Conservation (phyloP, 2,329 filamentous ascomycete genomes). For the Dothideomycetes sp. region DNA sequence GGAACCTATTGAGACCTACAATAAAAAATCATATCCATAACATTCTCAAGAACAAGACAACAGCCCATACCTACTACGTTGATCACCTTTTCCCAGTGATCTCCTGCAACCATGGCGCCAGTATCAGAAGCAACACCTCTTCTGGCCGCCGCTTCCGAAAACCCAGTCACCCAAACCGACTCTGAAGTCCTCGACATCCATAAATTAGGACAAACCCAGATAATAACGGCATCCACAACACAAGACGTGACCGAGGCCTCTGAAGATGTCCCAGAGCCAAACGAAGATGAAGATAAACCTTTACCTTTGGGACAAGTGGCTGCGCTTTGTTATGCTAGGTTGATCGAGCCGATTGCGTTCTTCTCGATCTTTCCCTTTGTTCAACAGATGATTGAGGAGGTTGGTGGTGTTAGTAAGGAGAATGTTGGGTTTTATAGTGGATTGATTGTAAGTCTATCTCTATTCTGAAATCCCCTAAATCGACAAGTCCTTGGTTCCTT, state of each 20-base stretch:
- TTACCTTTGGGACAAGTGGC: constrained; percentile 58
- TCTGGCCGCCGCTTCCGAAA: constrained; percentile 6
- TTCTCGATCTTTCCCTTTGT: constrained; percentile 77
- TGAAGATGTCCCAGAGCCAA: not conserved
- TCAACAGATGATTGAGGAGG: constrained; percentile 64
- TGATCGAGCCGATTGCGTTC: constrained; percentile 71
- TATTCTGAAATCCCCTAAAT: no score
- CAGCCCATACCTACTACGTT: no score
- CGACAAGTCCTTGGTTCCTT: not conserved
- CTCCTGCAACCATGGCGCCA: not conserved
- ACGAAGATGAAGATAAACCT: constrained; percentile 36
- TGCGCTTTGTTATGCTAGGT: constrained; percentile 61
- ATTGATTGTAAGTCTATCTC: constrained; percentile 44
- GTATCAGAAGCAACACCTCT: constrained; percentile 10
- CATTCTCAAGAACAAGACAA: no score
- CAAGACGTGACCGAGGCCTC: not conserved
- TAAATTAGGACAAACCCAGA: not conserved
- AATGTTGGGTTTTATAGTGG: constrained; percentile 75
- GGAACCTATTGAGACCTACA: no score
- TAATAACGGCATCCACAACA: not conserved
- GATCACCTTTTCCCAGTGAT: not conserved
- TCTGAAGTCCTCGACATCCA: constrained; percentile 6
- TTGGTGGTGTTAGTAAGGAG: constrained; percentile 50
- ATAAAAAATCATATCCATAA: no score
- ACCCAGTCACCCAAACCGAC: constrained; percentile 8